Evolutionary conservation across 2,329 filamentous ascomycete species (phyloP).

Genomic region (Aaosphaeria arxii): DNA sequence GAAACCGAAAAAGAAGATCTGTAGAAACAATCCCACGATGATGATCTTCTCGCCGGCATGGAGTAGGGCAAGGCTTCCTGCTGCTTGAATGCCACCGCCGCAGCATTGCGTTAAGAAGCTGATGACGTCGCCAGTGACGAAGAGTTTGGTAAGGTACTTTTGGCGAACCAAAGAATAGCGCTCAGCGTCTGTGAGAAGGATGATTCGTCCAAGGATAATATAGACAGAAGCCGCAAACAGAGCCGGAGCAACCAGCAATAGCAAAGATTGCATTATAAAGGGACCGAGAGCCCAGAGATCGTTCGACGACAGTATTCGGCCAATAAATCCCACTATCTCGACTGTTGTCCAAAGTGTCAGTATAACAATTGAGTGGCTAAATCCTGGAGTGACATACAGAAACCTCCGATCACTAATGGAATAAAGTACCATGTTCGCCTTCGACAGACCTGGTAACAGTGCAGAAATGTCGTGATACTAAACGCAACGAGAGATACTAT

Average conservation of each 20-base stretch:
- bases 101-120: slow-evolving; percentile 45
- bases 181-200: slow-evolving; percentile 38
- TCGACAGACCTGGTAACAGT: slow-evolving; percentile 42
- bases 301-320: slow-evolving; percentile 40
- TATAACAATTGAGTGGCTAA: background rate
- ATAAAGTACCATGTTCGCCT: slow-evolving; percentile 51
- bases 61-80: background rate
- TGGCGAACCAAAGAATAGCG: slow-evolving; percentile 37
- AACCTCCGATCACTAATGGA: slow-evolving; percentile 48
- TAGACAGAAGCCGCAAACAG: slow-evolving; percentile 50
- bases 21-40: slow-evolving; percentile 35
- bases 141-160: slow-evolving; percentile 44
- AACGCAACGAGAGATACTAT: slow-evolving; percentile 49
- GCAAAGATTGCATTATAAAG: slow-evolving; percentile 44
- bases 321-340: slow-evolving; percentile 51
- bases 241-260: slow-evolving; percentile 45
- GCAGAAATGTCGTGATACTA: slow-evolving; percentile 35
- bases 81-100: slow-evolving; percentile 14
- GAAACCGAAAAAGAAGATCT: slow-evolving; percentile 47
- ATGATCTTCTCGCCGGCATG: slow-evolving; percentile 8
- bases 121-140: slow-evolving; percentile 45
- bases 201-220: slow-evolving; percentile 48
- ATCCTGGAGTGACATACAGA: slow-evolving; percentile 37
- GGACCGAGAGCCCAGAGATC: slow-evolving; percentile 36
- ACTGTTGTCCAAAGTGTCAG: slow-evolving; percentile 29